A percentile compares a stretch with the other conserved stretches of the same genome.
Conservation (phyloP, 129 eudicot species). For the Flaveria sonorensis region DNA sequence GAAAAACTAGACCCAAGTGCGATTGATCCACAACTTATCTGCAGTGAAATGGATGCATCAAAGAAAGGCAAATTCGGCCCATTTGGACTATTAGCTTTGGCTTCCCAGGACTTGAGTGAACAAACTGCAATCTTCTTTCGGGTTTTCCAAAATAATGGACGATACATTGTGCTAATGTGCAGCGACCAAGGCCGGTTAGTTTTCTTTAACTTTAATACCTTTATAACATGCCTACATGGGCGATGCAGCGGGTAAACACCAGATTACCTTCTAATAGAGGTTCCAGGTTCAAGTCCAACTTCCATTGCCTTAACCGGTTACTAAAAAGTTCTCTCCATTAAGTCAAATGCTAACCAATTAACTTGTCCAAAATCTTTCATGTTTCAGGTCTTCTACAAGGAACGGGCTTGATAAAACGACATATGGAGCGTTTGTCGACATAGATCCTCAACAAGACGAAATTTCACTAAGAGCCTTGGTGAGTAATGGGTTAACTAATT, state of each 20-base stretch:
- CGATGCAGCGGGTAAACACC: too few species aligned
- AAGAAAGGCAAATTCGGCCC: slow-evolving; percentile 63
- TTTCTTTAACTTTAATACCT: too few species aligned
- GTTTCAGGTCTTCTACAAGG: slow-evolving; percentile 51
- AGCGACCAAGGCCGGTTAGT: slow-evolving; percentile 85
- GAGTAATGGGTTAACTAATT: neutral
- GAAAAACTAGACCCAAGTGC: slow-evolving; percentile 40
- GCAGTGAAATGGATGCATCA: slow-evolving; percentile 46
- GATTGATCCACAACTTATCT: slow-evolving; percentile 54
- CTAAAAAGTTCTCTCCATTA: too few species aligned
- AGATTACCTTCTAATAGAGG: too few species aligned
- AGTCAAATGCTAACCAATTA: neutral
- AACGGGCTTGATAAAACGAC: slow-evolving; percentile 37
- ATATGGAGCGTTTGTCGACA: slow-evolving; percentile 57
- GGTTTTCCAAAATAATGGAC: slow-evolving; percentile 40
- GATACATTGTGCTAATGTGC: slow-evolving; percentile 66
- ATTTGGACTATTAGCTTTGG: slow-evolving; percentile 74
- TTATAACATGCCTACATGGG: too few species aligned
- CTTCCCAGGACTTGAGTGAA: slow-evolving; percentile 63
- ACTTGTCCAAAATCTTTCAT: neutral
- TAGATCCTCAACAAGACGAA: slow-evolving; percentile 49
- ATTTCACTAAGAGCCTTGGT: slow-evolving; percentile 65
- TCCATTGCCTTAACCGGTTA: too few species aligned
- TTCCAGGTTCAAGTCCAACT: too few species aligned
- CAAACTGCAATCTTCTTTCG: slow-evolving; percentile 70